phyloP scores from a whole-genome alignment of 192 early-diverging fungal genomes.

The Geranomyces michiganensis region DNA sequence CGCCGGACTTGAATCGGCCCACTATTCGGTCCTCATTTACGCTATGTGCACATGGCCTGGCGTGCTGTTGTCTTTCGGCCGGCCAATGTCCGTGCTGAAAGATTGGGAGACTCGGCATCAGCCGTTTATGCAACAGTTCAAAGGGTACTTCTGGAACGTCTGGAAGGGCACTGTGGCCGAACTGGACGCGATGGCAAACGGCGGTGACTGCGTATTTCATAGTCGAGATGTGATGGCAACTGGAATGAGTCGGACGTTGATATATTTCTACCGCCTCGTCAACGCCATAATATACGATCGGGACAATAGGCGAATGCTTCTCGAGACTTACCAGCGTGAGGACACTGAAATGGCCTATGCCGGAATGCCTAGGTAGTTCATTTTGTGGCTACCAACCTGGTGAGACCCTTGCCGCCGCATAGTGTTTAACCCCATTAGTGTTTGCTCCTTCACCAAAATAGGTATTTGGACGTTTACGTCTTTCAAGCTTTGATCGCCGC shows the following conservation, averaged over 20 bases:
- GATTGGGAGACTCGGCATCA: slow-evolving; percentile 25
- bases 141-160: slow-evolving; percentile 27
- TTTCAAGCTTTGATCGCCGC: slow-evolving; percentile 30
- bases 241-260: slow-evolving; percentile 24
- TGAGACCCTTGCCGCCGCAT: not conserved
- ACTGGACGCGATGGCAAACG: slow-evolving; percentile 21
- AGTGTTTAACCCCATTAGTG: not conserved
- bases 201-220: slow-evolving; percentile 17
- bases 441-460: not conserved
- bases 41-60: slow-evolving; percentile 20
- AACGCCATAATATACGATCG: slow-evolving; percentile 25
- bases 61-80: slow-evolving; percentile 24
- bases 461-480: slow-evolving; percentile 25
- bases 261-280: slow-evolving; percentile 22
- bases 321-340: slow-evolving; percentile 19
- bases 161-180: slow-evolving; percentile 28
- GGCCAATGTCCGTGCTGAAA: slow-evolving; percentile 4
- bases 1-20: slow-evolving; percentile 19
- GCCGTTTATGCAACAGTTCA: slow-evolving; percentile 31
- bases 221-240: slow-evolving; percentile 29
- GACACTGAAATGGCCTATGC: slow-evolving; percentile 15
- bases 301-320: slow-evolving; percentile 13
- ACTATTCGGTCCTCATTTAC: slow-evolving; percentile 29
- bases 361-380: slow-evolving; percentile 19
- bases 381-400: too few relatives aligned